Evolutionary conservation across 495 filamentous ascomycete species (phyloP), one percentile per base, ranked within the genome.

Genomic region (Usnea hakonensis): DNA sequence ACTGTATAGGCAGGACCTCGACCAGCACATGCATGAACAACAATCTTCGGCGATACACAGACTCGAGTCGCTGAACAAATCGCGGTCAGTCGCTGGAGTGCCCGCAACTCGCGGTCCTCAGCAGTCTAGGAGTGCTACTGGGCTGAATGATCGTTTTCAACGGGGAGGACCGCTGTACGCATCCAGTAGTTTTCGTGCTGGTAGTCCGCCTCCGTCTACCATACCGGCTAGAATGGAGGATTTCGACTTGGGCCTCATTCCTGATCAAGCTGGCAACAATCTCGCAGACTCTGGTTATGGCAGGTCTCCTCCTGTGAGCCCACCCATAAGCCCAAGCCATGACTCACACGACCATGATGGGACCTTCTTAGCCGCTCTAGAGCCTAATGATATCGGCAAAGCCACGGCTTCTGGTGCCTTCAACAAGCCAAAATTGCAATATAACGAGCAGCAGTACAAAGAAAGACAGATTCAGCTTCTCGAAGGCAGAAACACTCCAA

Each of bases 361-460:
- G 0, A 72, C 82, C 17, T 71, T 84, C 55, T 74, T 78, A 2
- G 73, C 74, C 11, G 75, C 88, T 17, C 78, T 93, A 13, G 84
- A 89, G 62, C 87, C 90, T 0, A 86, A 86, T 64, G 91, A 96
- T 65, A 76, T 83, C 44, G 90, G 90, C 23, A 95, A 95, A 72
- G 90, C 91, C 16, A 95, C 91, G 1, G 90, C 90, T 6, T 79
- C 90, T 73, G 90, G 90, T 19, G 79, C 90, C 2, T 95, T 95
- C 75, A 87, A 91, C 59, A 90, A 90, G 65, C 89, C 91, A 3
- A 75, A 72, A 26, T 81, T 86, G 44, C 78, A 81, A 11, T 96
- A 91, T 58, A 88, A 94, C 66, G 91, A 96, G 67, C 83, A 87
- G 41, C 88, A 89, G 66, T 96, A 92, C 62, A 83, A 87, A 11